Conservation (phyloP, 2,329 filamentous ascomycete genomes). For the Didymellaceae sp. region DNA sequence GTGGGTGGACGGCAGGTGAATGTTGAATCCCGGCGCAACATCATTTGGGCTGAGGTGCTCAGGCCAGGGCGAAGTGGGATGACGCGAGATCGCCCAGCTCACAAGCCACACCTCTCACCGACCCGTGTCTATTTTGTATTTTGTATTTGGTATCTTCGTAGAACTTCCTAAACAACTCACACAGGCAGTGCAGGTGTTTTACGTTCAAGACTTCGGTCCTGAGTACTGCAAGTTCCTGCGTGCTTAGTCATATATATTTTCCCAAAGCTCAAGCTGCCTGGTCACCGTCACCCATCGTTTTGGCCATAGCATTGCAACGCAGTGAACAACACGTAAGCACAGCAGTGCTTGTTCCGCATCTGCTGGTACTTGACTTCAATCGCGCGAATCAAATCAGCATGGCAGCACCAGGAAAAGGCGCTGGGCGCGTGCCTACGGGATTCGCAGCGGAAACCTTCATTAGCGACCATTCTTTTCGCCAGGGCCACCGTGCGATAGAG, state of each 20-base stretch:
- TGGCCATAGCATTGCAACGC: neutral
- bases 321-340: neutral
- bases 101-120: conserved; percentile 1
- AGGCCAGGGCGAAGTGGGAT: conserved; percentile 11
- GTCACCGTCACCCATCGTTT: neutral
- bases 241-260: conserved; percentile 29
- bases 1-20: conserved; percentile 9
- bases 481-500: conserved; percentile 81
- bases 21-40: conserved; percentile 8
- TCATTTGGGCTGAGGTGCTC: conserved; percentile 14
- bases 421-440: conserved; percentile 68
- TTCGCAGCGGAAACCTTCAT: conserved; percentile 86
- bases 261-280: conserved; percentile 5
- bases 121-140: neutral
- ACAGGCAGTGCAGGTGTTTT: no score
- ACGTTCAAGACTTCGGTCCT: neutral
- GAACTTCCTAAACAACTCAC: neutral
- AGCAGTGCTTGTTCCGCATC: neutral
- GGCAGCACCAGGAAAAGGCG: conserved; percentile 28
- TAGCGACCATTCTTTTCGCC: conserved; percentile 88
- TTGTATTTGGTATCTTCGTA: neutral
- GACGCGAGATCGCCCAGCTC: conserved; percentile 11
- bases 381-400: conserved; percentile 13
- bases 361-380: neutral
- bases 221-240: neutral